These are phyloP conservation scores for Warburgia ugandensis DNA, from an alignment of 164 flowering plant species.

Conservation along the genomic window DNA sequence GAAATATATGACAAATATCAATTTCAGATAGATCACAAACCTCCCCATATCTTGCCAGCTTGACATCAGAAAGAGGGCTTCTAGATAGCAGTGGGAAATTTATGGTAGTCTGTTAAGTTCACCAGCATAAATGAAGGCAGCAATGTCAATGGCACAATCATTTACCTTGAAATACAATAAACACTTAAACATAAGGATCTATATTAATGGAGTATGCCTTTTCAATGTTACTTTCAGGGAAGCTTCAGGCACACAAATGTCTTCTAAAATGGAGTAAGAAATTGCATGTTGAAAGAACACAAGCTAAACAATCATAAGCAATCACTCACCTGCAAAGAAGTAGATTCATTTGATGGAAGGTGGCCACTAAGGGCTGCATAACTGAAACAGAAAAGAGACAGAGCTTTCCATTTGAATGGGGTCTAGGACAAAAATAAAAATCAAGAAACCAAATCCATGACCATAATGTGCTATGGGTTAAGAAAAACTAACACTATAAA, in stretches of 20 bases:
- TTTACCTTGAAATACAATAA: no score
- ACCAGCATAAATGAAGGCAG: no score
- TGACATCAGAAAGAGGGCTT: constrained; percentile 32
- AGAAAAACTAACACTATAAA: constrained; percentile 51
- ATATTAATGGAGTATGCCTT: no score
- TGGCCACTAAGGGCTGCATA: constrained; percentile 78
- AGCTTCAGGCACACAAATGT: no score
- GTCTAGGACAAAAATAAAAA: background rate
- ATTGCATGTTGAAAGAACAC: no score
- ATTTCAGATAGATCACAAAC: constrained; percentile 28
- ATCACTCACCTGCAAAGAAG: constrained; percentile 23
- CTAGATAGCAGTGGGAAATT: constrained; percentile 48
- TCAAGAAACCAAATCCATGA: background rate
- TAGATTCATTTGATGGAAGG: constrained; percentile 22
- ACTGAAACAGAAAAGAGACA: constrained; percentile 27
- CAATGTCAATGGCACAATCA: no score
- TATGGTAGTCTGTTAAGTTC: constrained; percentile 45
- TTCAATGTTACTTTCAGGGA: no score
- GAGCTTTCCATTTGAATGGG: background rate
- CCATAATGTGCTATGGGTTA: background rate
- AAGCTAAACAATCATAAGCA: no score
- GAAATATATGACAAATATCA: background rate
- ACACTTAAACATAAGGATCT: no score
- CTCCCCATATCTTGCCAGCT: constrained; percentile 71
- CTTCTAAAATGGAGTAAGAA: no score